These are phyloP conservation scores for Meyerozyma athensensis DNA, from an alignment of 1,139 yeast genomes.

Conservation along the genomic window DNA sequence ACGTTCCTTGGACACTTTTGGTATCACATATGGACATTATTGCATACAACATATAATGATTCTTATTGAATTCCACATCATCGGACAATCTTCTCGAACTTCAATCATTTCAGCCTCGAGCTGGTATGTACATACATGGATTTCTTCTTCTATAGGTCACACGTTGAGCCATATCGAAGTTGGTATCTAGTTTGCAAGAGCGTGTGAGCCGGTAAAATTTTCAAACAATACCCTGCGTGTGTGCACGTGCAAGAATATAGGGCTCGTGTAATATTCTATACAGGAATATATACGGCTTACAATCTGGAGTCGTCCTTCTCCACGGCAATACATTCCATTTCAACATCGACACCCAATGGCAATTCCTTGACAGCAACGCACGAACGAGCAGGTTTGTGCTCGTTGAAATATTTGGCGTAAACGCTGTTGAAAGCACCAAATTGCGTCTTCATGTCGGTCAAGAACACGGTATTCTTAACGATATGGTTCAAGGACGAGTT, in stretches of 20 bases:
- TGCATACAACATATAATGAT: too few relatives aligned
- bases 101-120: neutral
- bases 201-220: slow-evolving; percentile 10
- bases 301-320: slow-evolving; percentile 45
- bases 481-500: slow-evolving; percentile 77
- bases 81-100: too few relatives aligned
- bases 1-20: too few relatives aligned
- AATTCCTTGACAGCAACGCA: slow-evolving; percentile 87
- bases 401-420: slow-evolving; percentile 72
- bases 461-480: slow-evolving; percentile 81
- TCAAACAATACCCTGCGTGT: slow-evolving; percentile 3
- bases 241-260: neutral
- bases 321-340: slow-evolving; percentile 76
- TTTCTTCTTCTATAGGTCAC: slow-evolving; percentile 52
- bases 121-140: slow-evolving; percentile 36
- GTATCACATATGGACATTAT: too few relatives aligned
- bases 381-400: slow-evolving; percentile 91
- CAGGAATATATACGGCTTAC: slow-evolving; percentile 15
- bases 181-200: slow-evolving; percentile 9
- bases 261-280: slow-evolving; percentile 3
- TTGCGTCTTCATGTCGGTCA: slow-evolving; percentile 75
- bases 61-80: too few relatives aligned
- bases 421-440: slow-evolving; percentile 80
- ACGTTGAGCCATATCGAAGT: slow-evolving; percentile 44
- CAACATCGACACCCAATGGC: slow-evolving; percentile 77